Conservation (phyloP, 495 filamentous ascomycete species). For the Amniculicola lignicola region DNA sequence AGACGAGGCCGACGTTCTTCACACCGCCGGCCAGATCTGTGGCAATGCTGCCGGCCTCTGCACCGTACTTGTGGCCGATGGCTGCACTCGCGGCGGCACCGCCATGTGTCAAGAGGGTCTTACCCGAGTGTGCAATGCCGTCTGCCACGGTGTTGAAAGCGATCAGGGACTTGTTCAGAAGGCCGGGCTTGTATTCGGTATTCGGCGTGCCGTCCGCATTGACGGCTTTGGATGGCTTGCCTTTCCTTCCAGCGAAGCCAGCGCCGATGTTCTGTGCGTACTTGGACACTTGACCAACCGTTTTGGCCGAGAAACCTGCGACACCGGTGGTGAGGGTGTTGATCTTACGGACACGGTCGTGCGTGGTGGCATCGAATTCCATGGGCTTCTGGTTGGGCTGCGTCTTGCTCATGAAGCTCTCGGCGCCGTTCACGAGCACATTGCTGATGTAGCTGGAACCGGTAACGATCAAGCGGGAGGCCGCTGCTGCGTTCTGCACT, state of each 20-base stretch:
- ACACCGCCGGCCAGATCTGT: slow-evolving; percentile 74
- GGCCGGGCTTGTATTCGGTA: slow-evolving; percentile 74
- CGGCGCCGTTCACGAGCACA: slow-evolving; percentile 68
- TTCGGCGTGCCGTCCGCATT: slow-evolving; percentile 63
- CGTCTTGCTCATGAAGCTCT: slow-evolving; percentile 74
- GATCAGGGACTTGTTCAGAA: slow-evolving; percentile 93
- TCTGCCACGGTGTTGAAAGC: slow-evolving; percentile 95
- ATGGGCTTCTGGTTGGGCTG: slow-evolving; percentile 73
- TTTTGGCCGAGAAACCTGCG: slow-evolving; percentile 76
- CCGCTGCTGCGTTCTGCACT: slow-evolving; percentile 84
- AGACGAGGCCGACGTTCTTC: slow-evolving; percentile 96
- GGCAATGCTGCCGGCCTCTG: slow-evolving; percentile 74
- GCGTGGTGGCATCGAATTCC: slow-evolving; percentile 82
- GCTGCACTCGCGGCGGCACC: slow-evolving; percentile 74
- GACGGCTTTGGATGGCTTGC: slow-evolving; percentile 54
- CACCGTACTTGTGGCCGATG: slow-evolving; percentile 78
- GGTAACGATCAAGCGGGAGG: slow-evolving; percentile 90
- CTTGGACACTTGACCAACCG: slow-evolving; percentile 74
- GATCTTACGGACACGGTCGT: slow-evolving; percentile 79
- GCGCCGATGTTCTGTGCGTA: slow-evolving; percentile 89
- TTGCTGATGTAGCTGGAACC: slow-evolving; percentile 75
- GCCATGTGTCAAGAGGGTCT: slow-evolving; percentile 67
- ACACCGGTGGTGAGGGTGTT: slow-evolving; percentile 74
- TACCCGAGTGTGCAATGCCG: slow-evolving; percentile 81
- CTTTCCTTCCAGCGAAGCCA: slow-evolving; percentile 59